Base-by-base conservation (phyloP, 2,329 filamentous ascomycete genomes). In the Penicillium brasilianum region DNA sequence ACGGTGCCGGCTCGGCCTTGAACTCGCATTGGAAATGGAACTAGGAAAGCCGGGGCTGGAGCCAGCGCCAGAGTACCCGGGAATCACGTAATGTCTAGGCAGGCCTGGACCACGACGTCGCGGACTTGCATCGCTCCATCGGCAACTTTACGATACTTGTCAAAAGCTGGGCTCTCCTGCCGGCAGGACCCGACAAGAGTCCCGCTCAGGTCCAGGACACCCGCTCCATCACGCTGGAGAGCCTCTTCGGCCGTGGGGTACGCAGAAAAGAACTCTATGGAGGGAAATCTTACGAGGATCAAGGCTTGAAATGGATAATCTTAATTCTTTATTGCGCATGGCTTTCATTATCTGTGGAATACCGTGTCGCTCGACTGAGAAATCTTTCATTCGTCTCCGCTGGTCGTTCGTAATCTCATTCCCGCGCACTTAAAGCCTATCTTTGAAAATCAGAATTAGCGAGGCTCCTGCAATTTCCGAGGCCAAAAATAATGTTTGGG, bases 1-100 rank as follows among this genome's bases (percentile, higher is more conserved):
- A 95, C 91, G 41, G 81, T 90, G 55, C 84, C 87, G 28, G 78
- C 84, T 34, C 92, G 92, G 78, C 78, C 85, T 72, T 90, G 81
- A 83, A 54, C 85, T 72, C 90, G 81, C 83, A 54, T 22, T 22
- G 16, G 11, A 1, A 36, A 39, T 39, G 20, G 14, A 53, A 41
- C 13, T 8, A 36, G 25, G 10, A 22, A 9, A 22, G 39, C 39
- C 1, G 16, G n/a, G 20, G 18, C n/a, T 9, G 7, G 37, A 41
- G 4, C 22, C 8, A 30, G 16, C n/a, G n/a, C n/a, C n/a, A n/a
- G 44, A 30, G 25, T 28, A 30, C 41, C 41, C 20, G 11, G 28
- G 44, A 13, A 25, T n/a, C 13, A 20, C n/a, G 20, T 16, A 36
- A 34, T 68, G 37, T 58, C 37, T 50, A 55, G 60, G 44, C 48